phyloP scores from a whole-genome alignment of 75 land plant species.

The Picea sitchensis region DNA sequence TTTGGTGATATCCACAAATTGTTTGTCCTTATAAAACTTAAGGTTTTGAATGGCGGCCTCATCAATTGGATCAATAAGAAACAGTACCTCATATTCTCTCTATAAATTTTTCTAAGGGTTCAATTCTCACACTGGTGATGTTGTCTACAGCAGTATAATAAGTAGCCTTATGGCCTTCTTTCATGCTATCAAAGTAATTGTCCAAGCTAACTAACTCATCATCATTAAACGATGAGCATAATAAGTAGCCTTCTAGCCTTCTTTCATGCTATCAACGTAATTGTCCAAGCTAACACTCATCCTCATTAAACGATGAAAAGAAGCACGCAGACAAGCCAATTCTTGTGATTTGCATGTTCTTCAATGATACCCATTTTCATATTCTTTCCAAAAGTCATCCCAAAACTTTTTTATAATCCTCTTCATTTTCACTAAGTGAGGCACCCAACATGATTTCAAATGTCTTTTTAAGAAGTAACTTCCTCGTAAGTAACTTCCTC shows the following conservation, averaged over 20 bases:
- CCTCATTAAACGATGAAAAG: slow-evolving; percentile 81
- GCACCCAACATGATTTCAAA: slow-evolving; percentile 96
- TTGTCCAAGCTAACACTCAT: neutral
- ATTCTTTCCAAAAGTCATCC: slow-evolving; percentile 82
- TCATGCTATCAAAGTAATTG: slow-evolving; percentile 90
- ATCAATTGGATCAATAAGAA: slow-evolving; percentile 89
- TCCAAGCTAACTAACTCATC: slow-evolving; percentile 59
- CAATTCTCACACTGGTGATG: slow-evolving; percentile 75
- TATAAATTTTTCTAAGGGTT: slow-evolving; percentile 79
- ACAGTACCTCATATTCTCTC: slow-evolving; percentile 72
- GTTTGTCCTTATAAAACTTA: slow-evolving; percentile 81
- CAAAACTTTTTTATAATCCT: slow-evolving; percentile 77
- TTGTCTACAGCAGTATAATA: slow-evolving; percentile 91
- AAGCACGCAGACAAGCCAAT: slow-evolving; percentile 78
- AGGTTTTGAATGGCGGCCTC: slow-evolving; percentile 78
- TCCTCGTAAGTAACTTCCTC: slow-evolving; percentile 81
- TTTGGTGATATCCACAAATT: slow-evolving; percentile 93
- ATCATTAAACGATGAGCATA: too few species aligned
- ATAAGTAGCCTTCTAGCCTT: too few species aligned
- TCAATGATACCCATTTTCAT: slow-evolving; percentile 89
- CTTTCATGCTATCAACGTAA: slow-evolving; percentile 9
- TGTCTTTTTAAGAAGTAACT: slow-evolving; percentile 62
- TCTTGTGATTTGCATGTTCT: slow-evolving; percentile 83
- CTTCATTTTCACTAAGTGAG: slow-evolving; percentile 82
- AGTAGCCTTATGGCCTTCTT: slow-evolving; percentile 89